phyloP scores from a whole-genome alignment of 305 asterid genomes.

The Solanum hybrid region DNA sequence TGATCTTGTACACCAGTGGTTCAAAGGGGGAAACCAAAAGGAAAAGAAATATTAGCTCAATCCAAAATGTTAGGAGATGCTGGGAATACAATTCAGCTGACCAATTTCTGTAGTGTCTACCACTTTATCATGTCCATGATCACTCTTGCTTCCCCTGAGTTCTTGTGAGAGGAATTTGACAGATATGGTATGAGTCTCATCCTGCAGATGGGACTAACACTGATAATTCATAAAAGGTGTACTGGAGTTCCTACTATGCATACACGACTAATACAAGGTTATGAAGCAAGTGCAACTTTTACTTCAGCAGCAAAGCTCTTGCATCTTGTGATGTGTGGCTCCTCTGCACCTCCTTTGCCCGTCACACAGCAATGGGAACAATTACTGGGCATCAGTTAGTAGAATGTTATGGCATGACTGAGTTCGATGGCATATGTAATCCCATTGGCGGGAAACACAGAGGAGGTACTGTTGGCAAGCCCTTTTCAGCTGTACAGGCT shows the following conservation, averaged over 20 bases:
- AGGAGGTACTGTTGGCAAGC: slow-evolving; percentile 86
- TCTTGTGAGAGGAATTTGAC: slow-evolving; percentile 80
- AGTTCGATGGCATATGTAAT: slow-evolving; percentile 96
- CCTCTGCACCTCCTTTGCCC: slow-evolving; percentile 92
- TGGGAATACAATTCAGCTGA: slow-evolving; percentile 71
- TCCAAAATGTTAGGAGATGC: slow-evolving; percentile 73
- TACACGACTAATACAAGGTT: slow-evolving; percentile 84
- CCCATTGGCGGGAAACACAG: slow-evolving; percentile 45
- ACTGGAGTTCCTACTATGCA: slow-evolving; percentile 93
- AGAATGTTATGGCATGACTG: slow-evolving; percentile 94
- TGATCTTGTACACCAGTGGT: slow-evolving; percentile 84
- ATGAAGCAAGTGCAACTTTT: slow-evolving; percentile 56
- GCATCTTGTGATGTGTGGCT: slow-evolving; percentile 95
- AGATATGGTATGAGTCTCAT: slow-evolving; percentile 86
- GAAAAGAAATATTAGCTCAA: slow-evolving; percentile 75
- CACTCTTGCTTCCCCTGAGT: background rate
- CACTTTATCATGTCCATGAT: slow-evolving; percentile 80
- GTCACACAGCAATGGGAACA: slow-evolving; percentile 84
- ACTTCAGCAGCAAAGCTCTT: slow-evolving; percentile 66
- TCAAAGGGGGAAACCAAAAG: slow-evolving; percentile 85
- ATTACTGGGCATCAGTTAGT: slow-evolving; percentile 79
- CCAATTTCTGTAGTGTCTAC: slow-evolving; percentile 75
- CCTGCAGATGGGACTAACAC: slow-evolving; percentile 46
- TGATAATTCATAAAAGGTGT: slow-evolving; percentile 63
- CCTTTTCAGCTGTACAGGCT: slow-evolving; percentile 84